Evolutionary conservation across 2,329 filamentous ascomycete species (phyloP).

Genomic region (Exophiala dermatitidis): DNA sequence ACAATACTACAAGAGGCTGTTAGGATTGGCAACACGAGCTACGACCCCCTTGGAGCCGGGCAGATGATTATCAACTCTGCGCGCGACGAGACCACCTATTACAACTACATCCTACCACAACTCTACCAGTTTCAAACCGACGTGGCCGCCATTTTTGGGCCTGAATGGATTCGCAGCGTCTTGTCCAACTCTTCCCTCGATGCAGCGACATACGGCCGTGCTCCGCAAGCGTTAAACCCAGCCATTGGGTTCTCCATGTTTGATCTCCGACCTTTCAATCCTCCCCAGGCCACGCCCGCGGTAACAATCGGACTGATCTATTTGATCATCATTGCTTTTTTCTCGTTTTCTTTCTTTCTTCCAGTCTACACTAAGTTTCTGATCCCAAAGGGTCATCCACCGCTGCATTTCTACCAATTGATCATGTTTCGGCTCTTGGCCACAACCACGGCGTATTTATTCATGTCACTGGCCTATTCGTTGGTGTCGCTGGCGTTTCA

Average conservation of each 20-base stretch:
- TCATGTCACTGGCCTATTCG: slow-evolving; percentile 57
- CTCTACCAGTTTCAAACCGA: slow-evolving; percentile 43
- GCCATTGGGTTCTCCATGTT: slow-evolving; percentile 50
- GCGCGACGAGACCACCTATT: slow-evolving; percentile 50
- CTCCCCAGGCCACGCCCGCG: slow-evolving; percentile 47
- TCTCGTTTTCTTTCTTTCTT: slow-evolving; percentile 58
- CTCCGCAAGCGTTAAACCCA: slow-evolving; percentile 49
- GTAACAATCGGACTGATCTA: slow-evolving; percentile 60
- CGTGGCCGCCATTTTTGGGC: slow-evolving; percentile 45
- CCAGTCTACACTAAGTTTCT: slow-evolving; percentile 53
- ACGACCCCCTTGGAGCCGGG: slow-evolving; percentile 53
- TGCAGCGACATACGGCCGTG: slow-evolving; percentile 9
- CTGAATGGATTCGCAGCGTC: slow-evolving; percentile 32
- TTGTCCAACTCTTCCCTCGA: slow-evolving; percentile 20
- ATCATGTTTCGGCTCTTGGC: slow-evolving; percentile 48
- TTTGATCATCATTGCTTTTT: slow-evolving; percentile 61
- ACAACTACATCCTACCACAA: slow-evolving; percentile 48
- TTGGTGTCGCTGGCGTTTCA: slow-evolving; percentile 58
- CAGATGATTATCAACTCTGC: slow-evolving; percentile 52
- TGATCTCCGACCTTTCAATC: slow-evolving; percentile 55
- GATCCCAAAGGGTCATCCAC: slow-evolving; percentile 49
- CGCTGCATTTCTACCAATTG: slow-evolving; percentile 26
- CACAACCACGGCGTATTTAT: slow-evolving; percentile 52
- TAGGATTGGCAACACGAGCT: slow-evolving; percentile 48
- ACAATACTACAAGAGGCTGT: slow-evolving; percentile 51